Base-by-base conservation (phyloP, 257 asterid genomes). In the Solanum microdontum region DNA sequence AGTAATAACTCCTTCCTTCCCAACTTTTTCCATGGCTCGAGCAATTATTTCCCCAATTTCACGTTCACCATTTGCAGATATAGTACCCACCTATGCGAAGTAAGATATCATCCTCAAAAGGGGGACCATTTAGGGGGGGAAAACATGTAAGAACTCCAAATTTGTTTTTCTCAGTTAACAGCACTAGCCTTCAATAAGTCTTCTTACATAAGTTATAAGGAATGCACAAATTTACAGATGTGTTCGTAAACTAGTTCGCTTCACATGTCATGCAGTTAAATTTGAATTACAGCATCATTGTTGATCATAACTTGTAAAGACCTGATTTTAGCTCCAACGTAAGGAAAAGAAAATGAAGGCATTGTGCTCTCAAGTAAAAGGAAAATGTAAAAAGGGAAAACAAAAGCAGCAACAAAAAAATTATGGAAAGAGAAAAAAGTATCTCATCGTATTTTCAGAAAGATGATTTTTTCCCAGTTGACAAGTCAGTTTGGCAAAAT, bases 21-120 rank as follows among this genome's bases (percentile, higher is more conserved):
- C 99, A 88, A 96, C 99, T 94, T 93, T 95, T 94, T 94, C 98
- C 98, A 96, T 96, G 37, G 98, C 99, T 86, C 95, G 94, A 58
- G 98, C 98, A 89, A 96, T 88, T 58, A 92, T 84, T 88, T 96
- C 99, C 88, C 99, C 99, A 88, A 96, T 96, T 88, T 94, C 97
- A 64, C 89, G 93, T 89, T 96, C 99, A 84, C 98, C 97, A 83
- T 96, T 96, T 58, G 98, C 98, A 86, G 99, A 95, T 90, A 96
- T 92, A 45, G 99, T 94, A 55, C 93, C 99, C 88, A 95, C 98
- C 98, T 96, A 85, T 88, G 74, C 5, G 10, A 94, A 85, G 77
- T 28, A 83, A 86, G 60, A 88, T 45, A 86, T 73, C 32, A 82
- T 30, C 39, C 28, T 48, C 85, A 82, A 82, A 79, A 43, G 24